Evolutionary conservation across 2,329 filamentous ascomycete species (phyloP).

Genomic region (Aureobasidium sp.): DNA sequence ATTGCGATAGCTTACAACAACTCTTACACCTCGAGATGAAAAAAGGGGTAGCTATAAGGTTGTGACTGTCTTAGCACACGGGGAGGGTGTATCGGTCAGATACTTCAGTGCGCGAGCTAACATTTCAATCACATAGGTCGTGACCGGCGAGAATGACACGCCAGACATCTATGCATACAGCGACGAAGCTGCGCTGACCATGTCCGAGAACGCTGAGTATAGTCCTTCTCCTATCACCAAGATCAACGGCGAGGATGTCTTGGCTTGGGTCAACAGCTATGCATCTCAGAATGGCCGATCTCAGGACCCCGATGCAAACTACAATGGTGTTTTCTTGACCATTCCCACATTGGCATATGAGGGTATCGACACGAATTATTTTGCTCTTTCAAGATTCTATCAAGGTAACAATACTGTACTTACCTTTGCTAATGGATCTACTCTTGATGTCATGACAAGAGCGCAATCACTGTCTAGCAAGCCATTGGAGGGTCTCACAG

Average conservation of each 20-base stretch:
- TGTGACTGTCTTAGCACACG: too few species aligned
- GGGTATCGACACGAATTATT: slow-evolving; percentile 3
- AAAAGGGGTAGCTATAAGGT: too few species aligned
- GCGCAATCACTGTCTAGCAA: slow-evolving; percentile 18
- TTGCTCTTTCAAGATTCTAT: slow-evolving; percentile 1
- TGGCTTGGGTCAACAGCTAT: slow-evolving; percentile 29
- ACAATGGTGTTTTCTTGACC: slow-evolving; percentile 34
- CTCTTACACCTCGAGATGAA: too few species aligned
- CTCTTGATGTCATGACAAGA: slow-evolving; percentile 26
- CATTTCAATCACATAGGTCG: slow-evolving; percentile 22
- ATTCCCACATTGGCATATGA: slow-evolving; percentile 28
- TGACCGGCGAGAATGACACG: slow-evolving; percentile 29
- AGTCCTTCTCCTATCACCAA: slow-evolving; percentile 31
- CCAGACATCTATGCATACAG: slow-evolving; percentile 33
- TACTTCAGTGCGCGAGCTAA: neutral
- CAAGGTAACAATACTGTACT: slow-evolving; percentile 17
- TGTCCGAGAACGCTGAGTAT: slow-evolving; percentile 18
- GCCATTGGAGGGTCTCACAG: slow-evolving; percentile 32
- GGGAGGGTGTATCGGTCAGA: neutral
- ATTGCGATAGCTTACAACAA: too few species aligned
- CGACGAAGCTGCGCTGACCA: slow-evolving; percentile 22
- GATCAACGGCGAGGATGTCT: slow-evolving; percentile 33
- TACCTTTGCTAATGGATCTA: slow-evolving; percentile 33
- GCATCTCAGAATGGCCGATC: slow-evolving; percentile 27
- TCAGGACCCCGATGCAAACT: slow-evolving; percentile 36